Conservation (phyloP, 2,329 filamentous ascomycete species). For the Fusarium staphyleae region DNA sequence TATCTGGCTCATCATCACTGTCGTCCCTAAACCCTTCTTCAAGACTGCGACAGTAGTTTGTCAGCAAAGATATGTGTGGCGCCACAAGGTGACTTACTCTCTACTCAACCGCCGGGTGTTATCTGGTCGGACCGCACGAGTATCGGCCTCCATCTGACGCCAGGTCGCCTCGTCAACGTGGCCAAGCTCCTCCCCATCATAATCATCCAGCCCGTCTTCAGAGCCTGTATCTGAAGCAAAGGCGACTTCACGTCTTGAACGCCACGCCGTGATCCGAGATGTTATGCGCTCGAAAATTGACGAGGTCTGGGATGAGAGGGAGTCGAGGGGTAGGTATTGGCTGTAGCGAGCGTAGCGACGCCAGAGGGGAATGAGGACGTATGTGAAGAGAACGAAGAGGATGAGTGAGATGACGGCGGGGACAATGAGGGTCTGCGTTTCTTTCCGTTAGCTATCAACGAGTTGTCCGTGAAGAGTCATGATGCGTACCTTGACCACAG, state of each 20-base stretch:
- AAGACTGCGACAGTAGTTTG: conserved; percentile 51
- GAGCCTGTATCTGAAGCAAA: conserved; percentile 50
- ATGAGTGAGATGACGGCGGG: conserved; percentile 74
- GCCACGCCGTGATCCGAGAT: conserved; percentile 51
- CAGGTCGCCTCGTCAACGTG: conserved; percentile 61
- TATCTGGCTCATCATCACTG: conserved; percentile 52
- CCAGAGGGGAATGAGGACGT: conserved; percentile 72
- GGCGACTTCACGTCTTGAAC: conserved; percentile 52
- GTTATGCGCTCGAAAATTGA: conserved; percentile 60
- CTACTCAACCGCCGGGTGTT: conserved; percentile 72
- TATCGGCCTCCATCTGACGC: conserved; percentile 50
- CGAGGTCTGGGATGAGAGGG: conserved; percentile 64
- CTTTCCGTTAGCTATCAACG: conserved; percentile 23
- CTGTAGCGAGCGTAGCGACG: conserved; percentile 74
- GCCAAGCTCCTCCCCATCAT: conserved; percentile 73
- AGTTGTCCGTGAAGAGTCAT: conserved; percentile 10
- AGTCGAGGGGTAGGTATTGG: conserved; percentile 75
- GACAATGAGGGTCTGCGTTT: conserved; percentile 69
- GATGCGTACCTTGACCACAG: conserved; percentile 47
- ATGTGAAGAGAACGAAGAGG: conserved; percentile 71
- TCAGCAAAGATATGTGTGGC: conserved; percentile 13
- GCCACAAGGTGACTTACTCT: conserved; percentile 58
- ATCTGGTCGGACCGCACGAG: conserved; percentile 51
- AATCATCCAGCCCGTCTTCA: conserved; percentile 59
- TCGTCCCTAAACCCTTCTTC: conserved; percentile 63